A percentile compares a stretch with the other conserved stretches of the same genome.
These are phyloP conservation scores for Monosporascus sp. DNA, from an alignment of 2,329 filamentous ascomycete species.

Conservation along the genomic window DNA sequence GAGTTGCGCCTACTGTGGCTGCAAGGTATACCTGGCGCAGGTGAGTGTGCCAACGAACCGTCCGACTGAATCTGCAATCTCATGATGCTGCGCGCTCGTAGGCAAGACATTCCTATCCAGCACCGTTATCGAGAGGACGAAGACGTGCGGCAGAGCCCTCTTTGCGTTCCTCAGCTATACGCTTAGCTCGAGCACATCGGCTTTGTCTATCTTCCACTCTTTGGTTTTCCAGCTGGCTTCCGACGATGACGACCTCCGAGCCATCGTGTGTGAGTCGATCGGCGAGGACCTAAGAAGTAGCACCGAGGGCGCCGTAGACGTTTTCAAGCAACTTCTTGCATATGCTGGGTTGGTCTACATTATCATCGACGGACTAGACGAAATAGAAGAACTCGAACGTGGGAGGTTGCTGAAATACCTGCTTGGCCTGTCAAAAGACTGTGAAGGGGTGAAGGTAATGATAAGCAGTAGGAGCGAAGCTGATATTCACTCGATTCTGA, in stretches of 20 bases:
- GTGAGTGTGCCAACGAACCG: conserved; percentile 3
- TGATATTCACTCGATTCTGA: conserved; percentile 12
- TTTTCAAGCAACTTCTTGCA: conserved; percentile 17
- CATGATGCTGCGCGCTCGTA: background rate
- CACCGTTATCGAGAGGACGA: conserved; percentile 4
- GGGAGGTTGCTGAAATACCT: conserved; percentile 8
- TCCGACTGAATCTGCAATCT: background rate
- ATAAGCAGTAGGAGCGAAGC: conserved; percentile 20
- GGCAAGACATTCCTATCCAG: conserved; percentile 15
- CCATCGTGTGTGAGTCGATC: conserved; percentile 13
- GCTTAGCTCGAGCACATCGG: conserved; percentile 2
- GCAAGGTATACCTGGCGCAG: conserved; percentile 19
- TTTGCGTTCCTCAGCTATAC: conserved; percentile 15
- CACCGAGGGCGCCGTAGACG: conserved; percentile 15
- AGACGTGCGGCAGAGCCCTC: conserved; percentile 3
- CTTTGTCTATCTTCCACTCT: conserved; percentile 12
- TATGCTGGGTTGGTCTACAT: conserved; percentile 15
- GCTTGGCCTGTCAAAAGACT: background rate
- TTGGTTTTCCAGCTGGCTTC: conserved; percentile 14
- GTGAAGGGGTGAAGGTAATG: conserved; percentile 10
- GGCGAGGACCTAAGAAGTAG: conserved; percentile 12
- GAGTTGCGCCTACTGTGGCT: conserved; percentile 12
- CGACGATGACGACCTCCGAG: conserved; percentile 14
- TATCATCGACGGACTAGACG: conserved; percentile 26
- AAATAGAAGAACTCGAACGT: conserved; percentile 17